Percentiles rank a stretch among this genome's conserved stretches.
Evolutionary conservation across 2,329 filamentous ascomycete genomes (phyloP).

Genomic region (Aspergillus fijiensis): DNA sequence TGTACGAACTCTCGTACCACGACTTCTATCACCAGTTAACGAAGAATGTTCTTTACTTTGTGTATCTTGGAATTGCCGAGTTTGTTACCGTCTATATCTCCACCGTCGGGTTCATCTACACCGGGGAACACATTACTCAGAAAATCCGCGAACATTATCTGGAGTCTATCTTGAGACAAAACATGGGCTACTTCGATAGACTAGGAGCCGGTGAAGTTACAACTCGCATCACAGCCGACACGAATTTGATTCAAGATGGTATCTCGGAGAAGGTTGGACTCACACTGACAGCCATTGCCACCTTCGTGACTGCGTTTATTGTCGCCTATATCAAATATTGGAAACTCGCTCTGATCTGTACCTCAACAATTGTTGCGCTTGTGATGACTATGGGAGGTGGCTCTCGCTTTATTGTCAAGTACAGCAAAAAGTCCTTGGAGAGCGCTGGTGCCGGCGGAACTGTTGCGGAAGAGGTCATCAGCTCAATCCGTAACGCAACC

Average conservation of each 20-base stretch:
- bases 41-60: conserved; percentile 73
- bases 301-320: conserved; percentile 84
- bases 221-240: conserved; percentile 90
- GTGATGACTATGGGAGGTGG: conserved; percentile 73
- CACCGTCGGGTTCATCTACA: conserved; percentile 88
- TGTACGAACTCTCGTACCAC: conserved; percentile 47
- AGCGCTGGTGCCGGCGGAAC: conserved; percentile 83
- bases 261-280: conserved; percentile 87
- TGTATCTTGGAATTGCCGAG: conserved; percentile 80
- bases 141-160: conserved; percentile 84
- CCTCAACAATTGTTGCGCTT: conserved; percentile 77
- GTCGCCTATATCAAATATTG: conserved; percentile 90
- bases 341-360: conserved; percentile 87
- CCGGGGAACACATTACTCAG: conserved; percentile 73
- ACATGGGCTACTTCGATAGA: conserved; percentile 92
- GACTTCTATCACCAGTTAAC: conserved; percentile 62
- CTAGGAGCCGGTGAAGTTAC: conserved; percentile 91
- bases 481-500: conserved; percentile 85
- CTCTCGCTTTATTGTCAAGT: conserved; percentile 74
- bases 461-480: conserved; percentile 90
- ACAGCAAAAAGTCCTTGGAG: conserved; percentile 72
- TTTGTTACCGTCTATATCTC: conserved; percentile 75
- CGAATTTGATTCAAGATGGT: conserved; percentile 88
- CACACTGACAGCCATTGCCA: conserved; percentile 72
- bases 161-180: conserved; percentile 77